A percentile compares a stretch with the other conserved stretches of the same genome.
phyloP scores from a whole-genome alignment of 805 yeast genomes.

The Candida arabinofermentans region DNA sequence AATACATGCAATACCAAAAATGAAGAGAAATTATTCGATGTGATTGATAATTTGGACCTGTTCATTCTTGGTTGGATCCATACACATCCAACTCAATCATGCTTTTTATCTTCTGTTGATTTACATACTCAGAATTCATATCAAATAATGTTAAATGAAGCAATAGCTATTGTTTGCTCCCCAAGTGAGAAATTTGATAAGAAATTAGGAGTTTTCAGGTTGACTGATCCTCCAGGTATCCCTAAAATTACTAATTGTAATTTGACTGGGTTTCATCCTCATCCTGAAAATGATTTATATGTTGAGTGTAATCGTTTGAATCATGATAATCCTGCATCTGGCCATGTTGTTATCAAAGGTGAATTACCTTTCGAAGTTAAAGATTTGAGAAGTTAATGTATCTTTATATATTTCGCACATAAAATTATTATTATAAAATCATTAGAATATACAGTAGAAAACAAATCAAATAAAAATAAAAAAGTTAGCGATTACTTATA shows the following conservation, averaged over 20 bases:
- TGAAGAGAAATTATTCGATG: conserved; percentile 55
- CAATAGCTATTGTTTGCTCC: conserved; percentile 64
- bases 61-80: conserved; percentile 74
- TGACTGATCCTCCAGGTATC: conserved; percentile 65
- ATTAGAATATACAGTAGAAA: background rate
- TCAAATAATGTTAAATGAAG: conserved; percentile 67
- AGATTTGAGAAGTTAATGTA: conserved; percentile 38
- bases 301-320: conserved; percentile 37
- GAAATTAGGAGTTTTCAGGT: conserved; percentile 52
- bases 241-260: conserved; percentile 50
- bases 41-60: conserved; percentile 49
- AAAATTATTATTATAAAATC: background rate
- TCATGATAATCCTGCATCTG: conserved; percentile 29
- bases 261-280: conserved; percentile 57
- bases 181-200: conserved; percentile 42
- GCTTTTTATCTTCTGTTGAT: conserved; percentile 63
- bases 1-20: conserved; percentile 60
- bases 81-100: conserved; percentile 72
- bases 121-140: conserved; percentile 66
- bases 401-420: background rate
- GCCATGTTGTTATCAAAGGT: conserved; percentile 45
- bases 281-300: conserved; percentile 47
- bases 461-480: background rate
- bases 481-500: background rate
- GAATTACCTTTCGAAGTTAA: conserved; percentile 45